These are phyloP conservation scores for Vigna reflexopilosa DNA, from an alignment of 306 rosid species.

Conservation along the genomic window DNA sequence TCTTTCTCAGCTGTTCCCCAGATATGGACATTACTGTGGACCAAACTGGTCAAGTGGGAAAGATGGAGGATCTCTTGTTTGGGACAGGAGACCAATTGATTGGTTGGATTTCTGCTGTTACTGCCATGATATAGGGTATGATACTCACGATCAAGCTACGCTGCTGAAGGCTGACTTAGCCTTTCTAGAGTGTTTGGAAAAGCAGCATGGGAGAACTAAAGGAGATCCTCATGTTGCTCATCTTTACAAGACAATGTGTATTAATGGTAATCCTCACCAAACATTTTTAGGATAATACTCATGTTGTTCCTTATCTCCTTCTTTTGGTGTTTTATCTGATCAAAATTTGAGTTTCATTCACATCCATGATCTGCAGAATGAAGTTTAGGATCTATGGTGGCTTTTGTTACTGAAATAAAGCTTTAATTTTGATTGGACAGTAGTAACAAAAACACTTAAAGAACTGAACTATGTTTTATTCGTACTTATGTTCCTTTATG, in stretches of 20 bases:
- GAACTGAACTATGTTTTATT: not conserved
- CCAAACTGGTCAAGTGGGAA: slow-evolving; percentile 99
- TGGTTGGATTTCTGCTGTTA: slow-evolving; percentile 98
- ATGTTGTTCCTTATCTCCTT: not conserved
- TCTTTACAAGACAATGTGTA: slow-evolving; percentile 85
- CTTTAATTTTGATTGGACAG: not conserved
- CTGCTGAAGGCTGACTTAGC: slow-evolving; percentile 84
- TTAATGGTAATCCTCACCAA: slow-evolving; percentile 59
- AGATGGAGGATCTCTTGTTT: slow-evolving; percentile 71
- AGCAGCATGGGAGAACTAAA: slow-evolving; percentile 68
- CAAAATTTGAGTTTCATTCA: not conserved
- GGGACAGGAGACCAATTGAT: slow-evolving; percentile 95
- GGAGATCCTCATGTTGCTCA: slow-evolving; percentile 76
- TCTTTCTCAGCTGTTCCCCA: slow-evolving; percentile 85
- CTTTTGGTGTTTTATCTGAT: not conserved
- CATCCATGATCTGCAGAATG: not conserved
- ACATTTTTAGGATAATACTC: not conserved
- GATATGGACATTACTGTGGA: slow-evolving; percentile 97
- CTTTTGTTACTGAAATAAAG: not conserved
- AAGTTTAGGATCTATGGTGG: not conserved
- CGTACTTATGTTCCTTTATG: not conserved
- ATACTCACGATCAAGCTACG: slow-evolving; percentile 81
- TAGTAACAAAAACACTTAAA: not conserved
- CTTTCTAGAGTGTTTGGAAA: slow-evolving; percentile 93
- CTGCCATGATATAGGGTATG: slow-evolving; percentile 97